Evolutionary conservation across 2,329 filamentous ascomycete species (phyloP), one percentile per base, ranked within the genome.

Genomic region (Neopestalotiopsis sp.): DNA sequence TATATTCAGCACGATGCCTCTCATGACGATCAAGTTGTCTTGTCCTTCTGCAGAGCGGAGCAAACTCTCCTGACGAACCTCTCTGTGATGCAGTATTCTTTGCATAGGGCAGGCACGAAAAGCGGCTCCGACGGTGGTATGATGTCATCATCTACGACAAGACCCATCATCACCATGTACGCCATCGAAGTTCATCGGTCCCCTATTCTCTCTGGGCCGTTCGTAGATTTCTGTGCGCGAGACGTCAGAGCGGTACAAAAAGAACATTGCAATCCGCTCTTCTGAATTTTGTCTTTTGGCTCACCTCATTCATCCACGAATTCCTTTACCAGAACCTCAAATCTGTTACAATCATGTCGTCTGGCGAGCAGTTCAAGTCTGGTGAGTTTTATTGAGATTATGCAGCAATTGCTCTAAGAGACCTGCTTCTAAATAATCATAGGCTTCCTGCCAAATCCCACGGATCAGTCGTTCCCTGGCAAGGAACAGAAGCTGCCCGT

Each of bases 401-500:
- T 30, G 24, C 14, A 49, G n/a, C 14, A 17, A 38, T 28, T n/a
- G 17, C 10, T 2, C 34, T 28, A 17, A 5, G n/a, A 62, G 17
- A 62, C 1, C 34, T 40, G 9, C 30, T 5, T 34, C 7, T 6
- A 30, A 13, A 14, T 4, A 42, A 57, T 14, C 65, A 9, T 28
- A 61, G 63, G 62, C 66, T 63, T 2, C 81, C 81, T 10, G 78
- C 83, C 59, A 10, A 62, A 62, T 3, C 59, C 59, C 40, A 79
- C 81, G 14, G 72, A 80, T 64, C 83, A 84, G 70, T 74, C 77
- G 2, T 83, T 84, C 69, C 82, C 82, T 2, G 82, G 82, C 40
- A 82, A 82, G 74, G 82, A 84, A 73, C 72, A 74, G 67, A 76
- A 83, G 64, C 83, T 94, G 82, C 81, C 82, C 4, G 78, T 85